Base-by-base conservation (phyloP, 306 rosid genomes). In the Bauhinia variegata region DNA sequence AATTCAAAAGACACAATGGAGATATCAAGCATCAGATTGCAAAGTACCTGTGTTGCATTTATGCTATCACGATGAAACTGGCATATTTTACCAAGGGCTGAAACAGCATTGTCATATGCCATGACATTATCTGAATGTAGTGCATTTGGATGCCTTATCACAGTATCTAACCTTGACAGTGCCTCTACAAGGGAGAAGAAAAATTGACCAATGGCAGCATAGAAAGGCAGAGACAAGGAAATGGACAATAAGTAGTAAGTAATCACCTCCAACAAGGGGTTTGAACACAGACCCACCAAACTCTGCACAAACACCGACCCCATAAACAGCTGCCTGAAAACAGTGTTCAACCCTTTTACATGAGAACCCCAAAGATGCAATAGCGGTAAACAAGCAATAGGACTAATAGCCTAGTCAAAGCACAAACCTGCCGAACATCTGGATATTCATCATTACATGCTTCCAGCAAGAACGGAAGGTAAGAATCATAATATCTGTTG, bases 61-160 rank as follows among this genome's bases (percentile, higher is more conserved):
- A 95, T 85, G 74, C 88, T 77, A 65, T 86, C 97, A 66, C 96
- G 97, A 39, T 95, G 97, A 53, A 85, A 95, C 71, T 87, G 87
- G 43, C 97, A 88, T 63, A 95, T 85, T 80, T 95, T 95, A 33
- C 99, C 99, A 53, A 95, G 74, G 52, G 99, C 92, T 43, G 99
- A 95, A 73, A 95, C 97, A 42, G 97, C 97, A 82, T 95, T 91
- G 81, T 91, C 99, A 65, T 91, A 87, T 39, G 99, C 96, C 97
- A 95, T 95, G 43, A 95, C 61, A 61, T 91, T 95, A 66, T 88
- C 97, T 4, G 82, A 48, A 46, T 85, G 82, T 23, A 13, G 78
- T 5, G 99, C 96, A 77, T 72, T 85, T 48, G 97, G 95, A 73
- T 95, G 96, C 84, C 85, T 81, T 66, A 95, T 88, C 52, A 95